Conservation (phyloP, 768 basidiomycete genomes). For the Mycena haematopus region DNA sequence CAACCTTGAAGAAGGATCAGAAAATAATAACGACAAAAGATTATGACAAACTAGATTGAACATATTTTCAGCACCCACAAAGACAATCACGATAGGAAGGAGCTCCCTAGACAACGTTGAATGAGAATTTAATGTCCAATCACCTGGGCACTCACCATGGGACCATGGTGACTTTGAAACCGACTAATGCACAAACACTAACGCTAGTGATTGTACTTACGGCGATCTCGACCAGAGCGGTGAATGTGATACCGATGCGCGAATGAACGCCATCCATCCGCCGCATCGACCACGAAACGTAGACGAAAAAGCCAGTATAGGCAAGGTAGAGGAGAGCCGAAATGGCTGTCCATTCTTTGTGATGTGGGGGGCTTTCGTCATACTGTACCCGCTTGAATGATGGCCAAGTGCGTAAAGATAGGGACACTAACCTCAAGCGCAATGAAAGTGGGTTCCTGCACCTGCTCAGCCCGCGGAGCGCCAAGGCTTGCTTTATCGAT, state of each 20-base stretch:
- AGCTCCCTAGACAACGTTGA: constrained; percentile 63
- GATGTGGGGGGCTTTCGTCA: constrained; percentile 53
- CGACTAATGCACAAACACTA: constrained; percentile 89
- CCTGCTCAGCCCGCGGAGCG: constrained; percentile 40
- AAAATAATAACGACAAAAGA: constrained; percentile 24
- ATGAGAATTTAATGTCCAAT: constrained; percentile 6
- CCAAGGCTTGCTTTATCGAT: constrained; percentile 48
- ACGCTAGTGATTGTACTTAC: constrained; percentile 94
- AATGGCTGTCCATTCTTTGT: constrained; percentile 60
- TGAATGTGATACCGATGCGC: constrained; percentile 89
- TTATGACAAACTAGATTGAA: constrained; percentile 75
- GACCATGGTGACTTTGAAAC: constrained; percentile 88
- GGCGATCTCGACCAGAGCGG: constrained; percentile 88
- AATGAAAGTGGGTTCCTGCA: constrained; percentile 49
- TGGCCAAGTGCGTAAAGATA: constrained; percentile 13
- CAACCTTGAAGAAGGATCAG: constrained; percentile 60
- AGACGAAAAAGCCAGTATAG: constrained; percentile 76
- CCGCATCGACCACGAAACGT: constrained; percentile 78
- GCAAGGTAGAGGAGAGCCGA: constrained; percentile 77
- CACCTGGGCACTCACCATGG: constrained; percentile 63
- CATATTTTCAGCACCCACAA: constrained; percentile 98
- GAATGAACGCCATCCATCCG: constrained; percentile 89
- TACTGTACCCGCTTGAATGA: constrained; percentile 47
- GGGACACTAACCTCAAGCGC: constrained; percentile 50
- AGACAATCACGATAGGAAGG: constrained; percentile 91